These are phyloP conservation scores for Aspergillus ochraceoroseus DNA, from an alignment of 2,329 filamentous ascomycete species.

Conservation along the genomic window DNA sequence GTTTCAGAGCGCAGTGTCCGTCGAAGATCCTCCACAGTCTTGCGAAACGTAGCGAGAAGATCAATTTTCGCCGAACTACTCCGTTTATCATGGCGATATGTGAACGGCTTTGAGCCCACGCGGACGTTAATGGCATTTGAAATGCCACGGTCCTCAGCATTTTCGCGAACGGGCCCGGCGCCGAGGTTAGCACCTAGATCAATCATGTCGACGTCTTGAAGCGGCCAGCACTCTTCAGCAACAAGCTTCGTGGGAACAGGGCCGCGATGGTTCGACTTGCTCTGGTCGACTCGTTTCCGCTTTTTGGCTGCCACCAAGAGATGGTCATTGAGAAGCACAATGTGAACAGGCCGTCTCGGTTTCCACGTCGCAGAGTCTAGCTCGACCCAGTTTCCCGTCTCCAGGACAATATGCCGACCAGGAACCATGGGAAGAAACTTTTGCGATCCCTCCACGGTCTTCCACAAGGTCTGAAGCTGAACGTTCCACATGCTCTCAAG, in stretches of 20 bases:
- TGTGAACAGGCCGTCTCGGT: constrained; percentile 77
- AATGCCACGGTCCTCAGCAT: constrained; percentile 55
- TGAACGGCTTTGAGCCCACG: constrained; percentile 84
- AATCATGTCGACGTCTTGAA: constrained; percentile 87
- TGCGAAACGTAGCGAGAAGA: constrained; percentile 82
- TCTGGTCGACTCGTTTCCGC: constrained; percentile 77
- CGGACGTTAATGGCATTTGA: constrained; percentile 86
- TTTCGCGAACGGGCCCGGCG: constrained; percentile 35
- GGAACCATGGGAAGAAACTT: constrained; percentile 89
- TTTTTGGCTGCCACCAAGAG: constrained; percentile 85
- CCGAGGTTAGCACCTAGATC: constrained; percentile 62
- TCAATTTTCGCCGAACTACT: constrained; percentile 73
- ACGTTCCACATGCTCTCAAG: constrained; percentile 64
- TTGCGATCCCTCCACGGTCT: constrained; percentile 94
- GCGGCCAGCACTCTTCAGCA: constrained; percentile 88
- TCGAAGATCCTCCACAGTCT: constrained; percentile 85
- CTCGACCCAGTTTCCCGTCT: constrained; percentile 91
- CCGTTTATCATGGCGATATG: constrained; percentile 82
- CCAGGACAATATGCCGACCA: constrained; percentile 89
- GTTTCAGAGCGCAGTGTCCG: constrained; percentile 80
- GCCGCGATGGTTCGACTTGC: constrained; percentile 43
- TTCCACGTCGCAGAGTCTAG: constrained; percentile 97
- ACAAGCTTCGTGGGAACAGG: constrained; percentile 66
- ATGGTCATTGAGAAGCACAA: constrained; percentile 92
- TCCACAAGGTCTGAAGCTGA: constrained; percentile 78